Percentiles rank a stretch among this genome's conserved stretches.
Evolutionary conservation across 2,329 filamentous ascomycete genomes (phyloP).

Genomic region (Gnomoniopsis sp.): DNA sequence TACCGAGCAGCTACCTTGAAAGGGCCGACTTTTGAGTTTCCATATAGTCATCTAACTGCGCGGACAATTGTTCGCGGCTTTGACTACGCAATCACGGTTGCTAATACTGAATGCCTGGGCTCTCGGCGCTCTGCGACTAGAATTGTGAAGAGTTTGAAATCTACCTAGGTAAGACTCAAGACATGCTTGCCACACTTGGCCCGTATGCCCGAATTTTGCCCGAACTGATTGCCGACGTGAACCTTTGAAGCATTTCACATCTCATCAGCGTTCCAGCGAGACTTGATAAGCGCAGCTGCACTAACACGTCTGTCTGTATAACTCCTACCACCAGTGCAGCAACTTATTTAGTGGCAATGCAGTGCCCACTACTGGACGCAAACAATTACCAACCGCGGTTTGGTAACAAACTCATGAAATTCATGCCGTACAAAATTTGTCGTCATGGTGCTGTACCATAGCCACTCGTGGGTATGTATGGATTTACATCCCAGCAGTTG

Average conservation of each 20-base stretch:
- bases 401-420: background rate
- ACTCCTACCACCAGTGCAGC: background rate
- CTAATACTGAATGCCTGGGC: background rate
- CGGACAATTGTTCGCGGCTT: constrained; percentile 5
- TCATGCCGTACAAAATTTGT: background rate
- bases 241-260: background rate
- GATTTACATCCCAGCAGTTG: background rate
- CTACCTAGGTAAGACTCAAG: background rate
- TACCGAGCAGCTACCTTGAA: background rate
- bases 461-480: no score
- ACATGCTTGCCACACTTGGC: background rate
- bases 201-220: background rate
- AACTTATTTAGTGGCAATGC: background rate
- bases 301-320: no score
- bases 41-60: background rate
- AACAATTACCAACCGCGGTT: background rate
- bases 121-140: background rate
- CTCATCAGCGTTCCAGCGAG: background rate
- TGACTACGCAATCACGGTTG: background rate
- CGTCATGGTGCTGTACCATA: background rate
- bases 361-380: background rate
- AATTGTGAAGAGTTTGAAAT: background rate
- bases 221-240: background rate
- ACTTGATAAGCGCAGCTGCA: background rate
- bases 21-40: background rate